Percentiles rank a stretch among this genome's conserved stretches.
Conservation (phyloP, 2,329 filamentous ascomycete genomes). For the Claviceps pusilla region DNA sequence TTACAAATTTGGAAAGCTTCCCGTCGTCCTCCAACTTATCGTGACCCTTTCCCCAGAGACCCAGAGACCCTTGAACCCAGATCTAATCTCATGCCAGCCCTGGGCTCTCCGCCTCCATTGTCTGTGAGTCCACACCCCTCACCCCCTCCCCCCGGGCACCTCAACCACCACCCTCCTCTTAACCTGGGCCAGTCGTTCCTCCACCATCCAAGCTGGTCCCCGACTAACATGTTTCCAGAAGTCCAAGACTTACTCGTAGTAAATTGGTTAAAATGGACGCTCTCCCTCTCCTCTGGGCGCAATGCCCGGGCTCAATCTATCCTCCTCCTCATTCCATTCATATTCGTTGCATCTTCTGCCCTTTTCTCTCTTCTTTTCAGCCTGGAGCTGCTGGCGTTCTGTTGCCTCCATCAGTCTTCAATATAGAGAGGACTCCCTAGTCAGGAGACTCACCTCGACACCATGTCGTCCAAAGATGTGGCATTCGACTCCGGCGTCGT, state of each 20-base stretch:
- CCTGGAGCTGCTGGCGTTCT: neutral
- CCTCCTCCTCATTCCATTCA: neutral
- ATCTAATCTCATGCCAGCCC: neutral
- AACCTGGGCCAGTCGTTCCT: neutral
- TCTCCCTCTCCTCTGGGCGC: neutral
- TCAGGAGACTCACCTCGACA: neutral
- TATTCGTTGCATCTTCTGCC: neutral
- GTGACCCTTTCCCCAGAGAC: neutral
- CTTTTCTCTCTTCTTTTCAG: neutral
- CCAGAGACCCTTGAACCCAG: slow-evolving; percentile 1
- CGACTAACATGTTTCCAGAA: slow-evolving; percentile 6
- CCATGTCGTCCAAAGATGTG: slow-evolving; percentile 10
- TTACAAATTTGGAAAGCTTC: neutral
- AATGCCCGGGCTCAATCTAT: neutral
- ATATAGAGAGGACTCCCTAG: neutral
- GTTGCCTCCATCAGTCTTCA: neutral
- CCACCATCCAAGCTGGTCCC: neutral
- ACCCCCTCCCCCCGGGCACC: neutral
- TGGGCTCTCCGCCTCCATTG: neutral
- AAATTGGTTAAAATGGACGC: neutral
- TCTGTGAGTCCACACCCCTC: neutral
- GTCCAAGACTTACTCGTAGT: neutral
- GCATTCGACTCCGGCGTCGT: slow-evolving; percentile 4
- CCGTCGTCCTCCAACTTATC: neutral
- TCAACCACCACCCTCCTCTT: too few relatives aligned